A percentile compares a stretch with the other conserved stretches of the same genome.
Evolutionary conservation across 2,329 filamentous ascomycete species (phyloP).

Genomic region (Apiospora hydei): DNA sequence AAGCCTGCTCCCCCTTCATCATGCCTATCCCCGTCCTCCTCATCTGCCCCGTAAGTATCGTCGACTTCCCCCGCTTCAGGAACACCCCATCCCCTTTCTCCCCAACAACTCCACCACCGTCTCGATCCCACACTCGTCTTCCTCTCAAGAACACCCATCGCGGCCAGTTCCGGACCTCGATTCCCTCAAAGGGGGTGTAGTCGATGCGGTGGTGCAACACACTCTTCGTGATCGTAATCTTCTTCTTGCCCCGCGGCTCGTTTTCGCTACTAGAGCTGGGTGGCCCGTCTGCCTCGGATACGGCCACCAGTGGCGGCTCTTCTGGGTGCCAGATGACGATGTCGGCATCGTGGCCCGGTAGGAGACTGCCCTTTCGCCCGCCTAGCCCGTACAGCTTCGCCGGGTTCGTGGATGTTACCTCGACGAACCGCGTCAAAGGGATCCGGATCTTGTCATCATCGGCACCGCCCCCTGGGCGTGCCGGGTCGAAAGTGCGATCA

Average conservation of each 20-base stretch:
- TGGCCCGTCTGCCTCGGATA: not conserved
- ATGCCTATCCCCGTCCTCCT: constrained; percentile 22
- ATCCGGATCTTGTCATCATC: constrained; percentile 40
- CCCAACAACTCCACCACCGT: constrained; percentile 57
- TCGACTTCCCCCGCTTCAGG: constrained; percentile 30
- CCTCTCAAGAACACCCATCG: constrained; percentile 66
- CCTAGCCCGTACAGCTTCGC: constrained; percentile 66
- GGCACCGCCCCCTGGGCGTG: not conserved
- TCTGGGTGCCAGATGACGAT: constrained; percentile 58
- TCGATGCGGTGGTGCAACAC: constrained; percentile 68
- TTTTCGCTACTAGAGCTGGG: not conserved
- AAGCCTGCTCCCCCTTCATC: constrained; percentile 24
- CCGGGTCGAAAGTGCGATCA: constrained; percentile 32
- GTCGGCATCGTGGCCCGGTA: constrained; percentile 63
- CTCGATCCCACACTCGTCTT: constrained; percentile 63
- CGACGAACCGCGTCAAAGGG: constrained; percentile 57
- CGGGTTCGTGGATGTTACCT: constrained; percentile 61
- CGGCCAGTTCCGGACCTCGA: constrained; percentile 65
- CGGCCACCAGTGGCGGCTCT: not conserved
- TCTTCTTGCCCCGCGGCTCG: constrained; percentile 52
- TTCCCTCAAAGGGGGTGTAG: constrained; percentile 69
- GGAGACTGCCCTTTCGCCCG: constrained; percentile 55
- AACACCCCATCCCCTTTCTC: constrained; percentile 33
- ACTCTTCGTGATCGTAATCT: constrained; percentile 56
- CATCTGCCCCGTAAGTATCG: constrained; percentile 27